Percentiles rank a stretch among this genome's conserved stretches.
Conservation (phyloP, 768 basidiomycete genomes). For the Trametes meyenii region DNA sequence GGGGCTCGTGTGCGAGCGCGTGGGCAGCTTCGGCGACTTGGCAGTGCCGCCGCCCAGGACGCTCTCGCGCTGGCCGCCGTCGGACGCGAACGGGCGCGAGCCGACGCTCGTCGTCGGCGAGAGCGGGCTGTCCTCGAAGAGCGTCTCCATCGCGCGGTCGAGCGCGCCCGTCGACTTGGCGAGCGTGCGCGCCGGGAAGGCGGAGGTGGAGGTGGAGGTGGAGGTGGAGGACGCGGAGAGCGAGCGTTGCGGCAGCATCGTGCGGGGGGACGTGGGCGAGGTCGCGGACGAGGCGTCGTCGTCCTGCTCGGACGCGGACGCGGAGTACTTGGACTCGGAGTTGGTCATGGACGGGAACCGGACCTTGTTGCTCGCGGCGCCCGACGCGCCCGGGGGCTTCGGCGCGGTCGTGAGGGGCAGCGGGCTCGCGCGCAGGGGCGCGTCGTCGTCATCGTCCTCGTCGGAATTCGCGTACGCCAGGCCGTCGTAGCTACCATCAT, state of each 20-base stretch:
- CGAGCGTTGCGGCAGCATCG: constrained; percentile 25
- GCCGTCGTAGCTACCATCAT: constrained; percentile 21
- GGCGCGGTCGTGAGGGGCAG: constrained; percentile 15
- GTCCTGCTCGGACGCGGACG: constrained; percentile 13
- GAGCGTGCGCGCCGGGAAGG: constrained; percentile 30
- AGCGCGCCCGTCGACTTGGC: constrained; percentile 44
- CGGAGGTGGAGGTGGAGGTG: constrained; percentile 31
- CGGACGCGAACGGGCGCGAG: constrained; percentile 36
- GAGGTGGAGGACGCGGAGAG: constrained; percentile 33
- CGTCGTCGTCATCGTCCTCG: constrained; percentile 19
- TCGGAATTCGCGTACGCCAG: constrained; percentile 25
- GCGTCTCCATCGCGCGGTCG: constrained; percentile 53
- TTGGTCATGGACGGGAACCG: constrained; percentile 40
- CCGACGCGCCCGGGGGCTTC: constrained; percentile 3
- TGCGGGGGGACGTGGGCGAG: constrained; percentile 26
- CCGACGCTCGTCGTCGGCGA: constrained; percentile 40
- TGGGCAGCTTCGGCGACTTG: constrained; percentile 56
- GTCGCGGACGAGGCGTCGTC: constrained; percentile 17
- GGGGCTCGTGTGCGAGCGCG: constrained; percentile 55
- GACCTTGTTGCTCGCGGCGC: constrained; percentile 30
- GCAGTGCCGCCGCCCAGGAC: too few relatives aligned
- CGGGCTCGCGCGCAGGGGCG: constrained; percentile 19
- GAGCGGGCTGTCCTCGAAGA: constrained; percentile 46
- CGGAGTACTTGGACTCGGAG: constrained; percentile 28
- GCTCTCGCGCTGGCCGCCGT: constrained; percentile 47